phyloP scores from a whole-genome alignment of 1,284 basidiomycete genomes.

The Ustilago cynodontis region DNA sequence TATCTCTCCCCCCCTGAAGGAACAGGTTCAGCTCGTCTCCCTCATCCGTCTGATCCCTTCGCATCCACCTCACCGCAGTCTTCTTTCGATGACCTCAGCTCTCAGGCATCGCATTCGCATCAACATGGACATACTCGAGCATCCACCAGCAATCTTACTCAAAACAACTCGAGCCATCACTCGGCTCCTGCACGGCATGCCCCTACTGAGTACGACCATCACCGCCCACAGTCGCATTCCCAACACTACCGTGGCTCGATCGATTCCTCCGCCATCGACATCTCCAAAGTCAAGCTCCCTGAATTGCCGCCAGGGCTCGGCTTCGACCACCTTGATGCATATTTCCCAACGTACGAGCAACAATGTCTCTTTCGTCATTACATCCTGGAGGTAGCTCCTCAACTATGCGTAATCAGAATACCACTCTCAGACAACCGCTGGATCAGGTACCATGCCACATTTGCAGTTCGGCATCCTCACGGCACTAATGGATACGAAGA shows the following conservation, averaged over 20 bases:
- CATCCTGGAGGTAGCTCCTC: slow-evolving; percentile 44
- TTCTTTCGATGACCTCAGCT: slow-evolving; percentile 5
- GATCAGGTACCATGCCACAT: slow-evolving; percentile 44
- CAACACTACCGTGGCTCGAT: slow-evolving; percentile 12
- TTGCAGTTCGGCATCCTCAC: slow-evolving; percentile 35
- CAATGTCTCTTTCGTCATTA: slow-evolving; percentile 48
- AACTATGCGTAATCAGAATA: slow-evolving; percentile 38
- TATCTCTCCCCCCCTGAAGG: slow-evolving; percentile 16
- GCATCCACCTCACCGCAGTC: slow-evolving; percentile 28
- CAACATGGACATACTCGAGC: slow-evolving; percentile 14
- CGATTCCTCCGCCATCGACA: slow-evolving; percentile 26
- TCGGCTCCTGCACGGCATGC: neutral
- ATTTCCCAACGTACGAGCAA: slow-evolving; percentile 45
- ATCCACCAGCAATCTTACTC: slow-evolving; percentile 24
- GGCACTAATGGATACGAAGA: slow-evolving; percentile 46
- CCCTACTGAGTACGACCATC: slow-evolving; percentile 27
- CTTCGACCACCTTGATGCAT: slow-evolving; percentile 47
- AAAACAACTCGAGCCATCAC: neutral
- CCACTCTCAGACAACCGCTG: slow-evolving; percentile 45
- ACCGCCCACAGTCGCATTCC: slow-evolving; percentile 15
- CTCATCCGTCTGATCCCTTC: neutral
- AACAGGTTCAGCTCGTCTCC: neutral
- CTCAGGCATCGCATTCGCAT: slow-evolving; percentile 1
- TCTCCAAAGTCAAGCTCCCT: slow-evolving; percentile 37
- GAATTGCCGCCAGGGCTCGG: slow-evolving; percentile 40